phyloP scores from a whole-genome alignment of 306 rosid species.

The Castanospermum australe region DNA sequence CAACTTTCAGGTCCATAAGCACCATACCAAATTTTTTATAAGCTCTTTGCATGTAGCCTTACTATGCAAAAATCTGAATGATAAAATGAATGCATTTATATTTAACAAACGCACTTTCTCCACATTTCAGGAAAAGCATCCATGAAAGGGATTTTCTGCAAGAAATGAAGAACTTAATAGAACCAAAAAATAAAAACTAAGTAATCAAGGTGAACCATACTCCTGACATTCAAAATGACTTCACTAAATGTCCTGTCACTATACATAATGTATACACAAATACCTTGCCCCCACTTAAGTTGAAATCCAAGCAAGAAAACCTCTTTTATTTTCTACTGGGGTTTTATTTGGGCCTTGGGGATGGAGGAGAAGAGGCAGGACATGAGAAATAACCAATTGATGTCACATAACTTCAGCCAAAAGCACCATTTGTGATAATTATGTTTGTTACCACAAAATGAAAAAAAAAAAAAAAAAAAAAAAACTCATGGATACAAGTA shows the following conservation, averaged over 20 bases:
- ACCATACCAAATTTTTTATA: neutral
- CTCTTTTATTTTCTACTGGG: neutral
- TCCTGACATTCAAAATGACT: neutral
- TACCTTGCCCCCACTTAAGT: neutral
- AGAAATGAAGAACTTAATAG: neutral
- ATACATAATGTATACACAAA: neutral
- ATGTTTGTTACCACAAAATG: conserved; percentile 1
- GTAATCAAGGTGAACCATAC: neutral
- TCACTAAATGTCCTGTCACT: neutral
- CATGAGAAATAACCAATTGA: neutral
- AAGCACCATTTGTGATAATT: neutral
- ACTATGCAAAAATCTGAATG: neutral
- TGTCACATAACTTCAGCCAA: neutral
- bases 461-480: neutral
- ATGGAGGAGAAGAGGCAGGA: neutral
- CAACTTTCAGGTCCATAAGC: neutral
- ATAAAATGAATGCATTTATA: neutral
- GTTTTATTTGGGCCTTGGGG: neutral
- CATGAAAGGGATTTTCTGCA: neutral
- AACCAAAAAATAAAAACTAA: neutral
- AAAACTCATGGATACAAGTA: neutral
- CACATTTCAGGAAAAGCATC: neutral
- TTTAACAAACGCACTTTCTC: neutral
- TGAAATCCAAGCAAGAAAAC: neutral
- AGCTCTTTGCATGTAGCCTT: neutral